Base-by-base conservation (phyloP, 306 rosid genomes). In the Prunus mongolica region DNA sequence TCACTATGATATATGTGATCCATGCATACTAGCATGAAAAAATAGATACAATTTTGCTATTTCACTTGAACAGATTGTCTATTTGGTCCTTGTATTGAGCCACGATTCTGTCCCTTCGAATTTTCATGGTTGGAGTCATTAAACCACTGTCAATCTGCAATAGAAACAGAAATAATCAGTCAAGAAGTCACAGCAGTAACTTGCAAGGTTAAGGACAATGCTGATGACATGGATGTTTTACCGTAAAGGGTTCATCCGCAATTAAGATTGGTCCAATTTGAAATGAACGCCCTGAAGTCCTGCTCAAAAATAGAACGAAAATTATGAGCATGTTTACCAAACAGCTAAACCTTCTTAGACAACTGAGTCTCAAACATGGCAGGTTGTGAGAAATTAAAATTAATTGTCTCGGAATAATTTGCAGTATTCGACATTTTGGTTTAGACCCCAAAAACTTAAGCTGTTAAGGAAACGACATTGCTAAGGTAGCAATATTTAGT, bases 121-220 rank as follows among this genome's bases (percentile, higher is more conserved):
- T 81, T 78, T 95, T 92, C 98, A 95, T 82, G 5, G 98, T 95
- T 2, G 96, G 97, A 67, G 96, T 95, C 96, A 95, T 82, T 67
- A 92, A 81, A 22, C 95, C 97, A 62, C 82, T 86, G 19, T 95
- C 98, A 78, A 95, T 85, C 98, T 95, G 89, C 82, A 80, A 77
- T 60, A 62, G 6, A 72, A 74, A 77, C 65, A 62, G 8, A 72
- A 73, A 65, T 32, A 44, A 67, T 82, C 58, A 84, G 57, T 54
- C 63, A 73, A 67, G 14, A 25, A 49, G 71, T 56, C 65, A 69
- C 74, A 77, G n/a, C 67, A 32, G 38, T 32, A 32, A 32, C 38
- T 32, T 66, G 49, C 63, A 64, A 11, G 52, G 54, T 30, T 38
- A n/a, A 22, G 14, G 30, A 18, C 41, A 22, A 12, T 54, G 47